Evolutionary conservation across 2,329 filamentous ascomycete genomes (phyloP).

Genomic region (Verticillium klebahnii): DNA sequence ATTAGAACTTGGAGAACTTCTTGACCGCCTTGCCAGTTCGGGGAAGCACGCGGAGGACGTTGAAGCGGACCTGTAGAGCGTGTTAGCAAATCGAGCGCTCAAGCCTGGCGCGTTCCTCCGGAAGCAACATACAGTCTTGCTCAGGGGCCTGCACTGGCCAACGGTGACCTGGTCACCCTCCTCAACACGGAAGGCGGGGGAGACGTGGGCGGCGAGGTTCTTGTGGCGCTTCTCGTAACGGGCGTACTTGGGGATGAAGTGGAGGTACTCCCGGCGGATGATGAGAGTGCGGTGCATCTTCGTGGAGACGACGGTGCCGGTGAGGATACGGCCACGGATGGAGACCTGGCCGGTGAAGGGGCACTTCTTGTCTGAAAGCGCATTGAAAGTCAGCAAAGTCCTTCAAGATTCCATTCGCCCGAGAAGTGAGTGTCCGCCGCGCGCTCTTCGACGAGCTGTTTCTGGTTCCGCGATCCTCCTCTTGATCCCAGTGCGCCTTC

Average conservation of each 20-base stretch:
- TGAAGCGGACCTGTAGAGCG: conserved; percentile 81
- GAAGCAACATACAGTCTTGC: conserved; percentile 86
- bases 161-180: conserved; percentile 99
- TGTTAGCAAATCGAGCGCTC: conserved; percentile 4
- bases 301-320: conserved; percentile 97
- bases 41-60: conserved; percentile 97
- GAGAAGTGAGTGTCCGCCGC: neutral
- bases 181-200: conserved; percentile 99
- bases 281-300: conserved; percentile 99
- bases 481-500: neutral
- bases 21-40: conserved; percentile 97
- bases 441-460: neutral
- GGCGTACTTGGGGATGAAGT: conserved; percentile 99
- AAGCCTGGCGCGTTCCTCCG: neutral
- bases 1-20: conserved; percentile 98
- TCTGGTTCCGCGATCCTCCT: neutral
- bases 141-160: conserved; percentile 97
- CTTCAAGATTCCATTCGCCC: neutral
- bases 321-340: conserved; percentile 99
- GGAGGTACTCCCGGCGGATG: conserved; percentile 99
- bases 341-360: conserved; percentile 98
- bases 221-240: conserved; percentile 99
- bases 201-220: conserved; percentile 99
- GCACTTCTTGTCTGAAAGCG: conserved; percentile 97
- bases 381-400: neutral